Conservation (phyloP, 129 eudicot genomes). For the Chrysanthemum lavandulifolium region DNA sequence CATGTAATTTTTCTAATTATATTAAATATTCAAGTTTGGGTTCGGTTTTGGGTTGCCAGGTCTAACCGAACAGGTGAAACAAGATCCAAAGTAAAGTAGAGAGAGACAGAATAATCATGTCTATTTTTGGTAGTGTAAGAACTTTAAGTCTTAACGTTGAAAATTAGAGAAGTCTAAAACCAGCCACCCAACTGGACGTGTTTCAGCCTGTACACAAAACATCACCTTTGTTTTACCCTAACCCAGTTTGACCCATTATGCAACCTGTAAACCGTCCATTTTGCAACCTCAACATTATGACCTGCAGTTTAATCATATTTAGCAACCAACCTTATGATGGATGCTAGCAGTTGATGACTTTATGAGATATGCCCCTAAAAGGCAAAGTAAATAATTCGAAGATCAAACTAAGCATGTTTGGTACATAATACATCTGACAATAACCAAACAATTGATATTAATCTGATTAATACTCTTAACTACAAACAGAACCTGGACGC, state of each 20-base stretch:
- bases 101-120: no score
- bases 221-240: neutral
- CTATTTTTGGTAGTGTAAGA: no score
- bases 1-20: no score
- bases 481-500: slow-evolving; percentile 10
- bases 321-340: neutral
- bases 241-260: neutral
- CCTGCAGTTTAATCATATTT: neutral
- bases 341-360: neutral
- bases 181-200: no score
- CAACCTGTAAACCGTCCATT: neutral
- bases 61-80: no score
- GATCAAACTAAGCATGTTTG: slow-evolving; percentile 12
- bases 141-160: no score
- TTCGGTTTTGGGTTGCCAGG: no score
- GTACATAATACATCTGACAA: slow-evolving; percentile 11
- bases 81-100: no score
- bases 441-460: neutral
- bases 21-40: no score
- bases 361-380: neutral
- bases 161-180: no score
- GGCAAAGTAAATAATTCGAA: slow-evolving; percentile 10
- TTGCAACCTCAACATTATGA: neutral
- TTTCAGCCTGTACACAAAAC: neutral
- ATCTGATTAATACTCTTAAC: neutral